Evolutionary conservation across 768 basidiomycete species (phyloP).

Genomic region (Suillus cothurnatus): DNA sequence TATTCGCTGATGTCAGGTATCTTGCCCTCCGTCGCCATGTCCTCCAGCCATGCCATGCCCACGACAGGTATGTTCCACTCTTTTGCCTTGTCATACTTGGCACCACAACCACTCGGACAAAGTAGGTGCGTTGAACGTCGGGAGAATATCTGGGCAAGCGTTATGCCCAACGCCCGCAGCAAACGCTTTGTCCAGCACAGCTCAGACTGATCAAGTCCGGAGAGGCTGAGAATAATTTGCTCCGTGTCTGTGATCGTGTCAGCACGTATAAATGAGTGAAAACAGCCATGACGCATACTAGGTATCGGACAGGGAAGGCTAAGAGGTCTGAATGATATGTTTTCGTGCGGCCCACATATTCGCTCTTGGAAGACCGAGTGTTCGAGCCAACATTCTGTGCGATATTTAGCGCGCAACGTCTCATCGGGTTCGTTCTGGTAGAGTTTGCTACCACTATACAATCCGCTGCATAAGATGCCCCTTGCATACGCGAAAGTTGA

Average conservation of each 20-base stretch:
- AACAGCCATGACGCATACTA: slow-evolving; percentile 39
- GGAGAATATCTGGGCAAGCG: slow-evolving; percentile 58
- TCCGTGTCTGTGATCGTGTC: slow-evolving; percentile 49
- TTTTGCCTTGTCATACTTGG: slow-evolving; percentile 75
- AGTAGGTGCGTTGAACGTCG: slow-evolving; percentile 78
- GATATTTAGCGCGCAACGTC: slow-evolving; percentile 52
- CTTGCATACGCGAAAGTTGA: not conserved
- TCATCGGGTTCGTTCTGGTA: slow-evolving; percentile 58
- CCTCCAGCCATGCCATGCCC: slow-evolving; percentile 66
- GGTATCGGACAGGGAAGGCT: slow-evolving; percentile 56
- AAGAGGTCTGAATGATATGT: slow-evolving; percentile 73
- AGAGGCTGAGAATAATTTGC: slow-evolving; percentile 61
- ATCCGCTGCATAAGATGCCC: not conserved
- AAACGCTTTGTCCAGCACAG: slow-evolving; percentile 66
- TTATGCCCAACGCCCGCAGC: slow-evolving; percentile 66
- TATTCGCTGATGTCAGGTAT: slow-evolving; percentile 42
- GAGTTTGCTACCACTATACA: slow-evolving; percentile 66
- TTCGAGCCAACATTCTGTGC: slow-evolving; percentile 96
- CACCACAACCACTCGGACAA: slow-evolving; percentile 68
- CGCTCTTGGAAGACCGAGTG: slow-evolving; percentile 76
- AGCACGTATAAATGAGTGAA: not conserved
- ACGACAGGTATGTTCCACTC: slow-evolving; percentile 84
- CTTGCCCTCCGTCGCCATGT: slow-evolving; percentile 54
- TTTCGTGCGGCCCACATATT: slow-evolving; percentile 67
- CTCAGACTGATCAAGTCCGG: slow-evolving; percentile 75